Evolutionary conservation across 495 filamentous ascomycete genomes (phyloP).

Genomic region (Xylaria nigripes): DNA sequence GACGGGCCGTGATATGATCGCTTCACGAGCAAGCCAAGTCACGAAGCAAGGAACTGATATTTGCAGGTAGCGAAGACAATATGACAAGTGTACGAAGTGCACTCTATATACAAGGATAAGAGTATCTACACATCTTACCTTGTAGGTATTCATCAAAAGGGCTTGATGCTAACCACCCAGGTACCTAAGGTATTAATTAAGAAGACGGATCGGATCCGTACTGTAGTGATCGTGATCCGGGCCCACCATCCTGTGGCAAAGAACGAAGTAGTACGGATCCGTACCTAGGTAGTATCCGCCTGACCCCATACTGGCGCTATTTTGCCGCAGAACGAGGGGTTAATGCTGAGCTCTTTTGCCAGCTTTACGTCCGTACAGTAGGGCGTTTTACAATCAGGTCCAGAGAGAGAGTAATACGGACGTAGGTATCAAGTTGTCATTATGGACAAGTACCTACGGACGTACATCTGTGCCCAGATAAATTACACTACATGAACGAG

Average conservation of each 20-base stretch:
- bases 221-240: neutral
- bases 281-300: neutral
- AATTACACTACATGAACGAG: too few relatives aligned
- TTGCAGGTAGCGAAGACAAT: too few relatives aligned
- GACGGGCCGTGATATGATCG: neutral
- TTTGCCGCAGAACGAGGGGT: slow-evolving; percentile 11
- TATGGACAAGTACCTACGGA: neutral
- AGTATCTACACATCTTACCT: too few relatives aligned
- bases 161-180: too few relatives aligned
- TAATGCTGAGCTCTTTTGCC: neutral
- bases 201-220: too few relatives aligned
- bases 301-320: slow-evolving; percentile 7
- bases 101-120: too few relatives aligned
- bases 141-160: too few relatives aligned
- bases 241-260: neutral
- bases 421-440: neutral
- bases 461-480: neutral
- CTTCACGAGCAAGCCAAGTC: neutral
- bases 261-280: too few relatives aligned
- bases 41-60: too few relatives aligned
- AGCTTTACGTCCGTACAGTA: neutral
- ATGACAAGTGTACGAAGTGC: too few relatives aligned
- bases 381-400: neutral
- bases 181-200: too few relatives aligned
- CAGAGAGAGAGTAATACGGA: too few relatives aligned